A percentile compares a stretch with the other conserved stretches of the same genome.
phyloP scores from a whole-genome alignment of 2,329 filamentous ascomycete genomes.

The Fusarium nematophilum region DNA sequence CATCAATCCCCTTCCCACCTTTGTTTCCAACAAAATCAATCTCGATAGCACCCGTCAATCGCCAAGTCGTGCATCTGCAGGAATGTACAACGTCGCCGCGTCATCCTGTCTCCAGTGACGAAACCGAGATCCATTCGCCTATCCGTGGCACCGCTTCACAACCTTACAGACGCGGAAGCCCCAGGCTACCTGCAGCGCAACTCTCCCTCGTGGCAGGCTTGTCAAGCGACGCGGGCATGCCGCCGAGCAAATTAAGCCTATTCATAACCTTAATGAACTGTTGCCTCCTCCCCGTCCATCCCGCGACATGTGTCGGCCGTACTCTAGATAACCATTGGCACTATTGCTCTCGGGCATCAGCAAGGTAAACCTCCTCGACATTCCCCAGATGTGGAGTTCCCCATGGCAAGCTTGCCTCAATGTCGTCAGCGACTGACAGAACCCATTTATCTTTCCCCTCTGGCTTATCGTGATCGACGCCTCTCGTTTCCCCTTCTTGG shows the following conservation, averaged over 20 bases:
- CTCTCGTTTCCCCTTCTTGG: constrained; percentile 8
- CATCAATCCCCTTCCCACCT: too few species aligned
- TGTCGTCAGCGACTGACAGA: constrained; percentile 12
- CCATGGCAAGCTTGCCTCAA: neutral
- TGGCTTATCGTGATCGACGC: constrained; percentile 34
- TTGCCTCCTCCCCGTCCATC: too few species aligned
- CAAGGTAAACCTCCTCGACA: neutral
- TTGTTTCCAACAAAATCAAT: neutral
- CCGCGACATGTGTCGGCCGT: constrained; percentile 1
- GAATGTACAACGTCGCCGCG: constrained; percentile 37
- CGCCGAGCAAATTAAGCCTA: constrained; percentile 29
- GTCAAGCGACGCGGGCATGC: neutral
- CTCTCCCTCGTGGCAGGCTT: neutral
- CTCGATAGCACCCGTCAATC: neutral
- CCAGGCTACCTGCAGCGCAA: constrained; percentile 31
- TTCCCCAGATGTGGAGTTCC: neutral
- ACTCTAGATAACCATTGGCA: too few species aligned
- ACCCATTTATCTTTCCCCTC: neutral
- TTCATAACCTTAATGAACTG: constrained; percentile 41
- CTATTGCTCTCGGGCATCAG: too few species aligned
- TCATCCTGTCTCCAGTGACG: constrained; percentile 27
- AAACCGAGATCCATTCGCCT: too few species aligned
- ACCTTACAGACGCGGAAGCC: constrained; percentile 12
- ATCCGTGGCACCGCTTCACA: constrained; percentile 5
- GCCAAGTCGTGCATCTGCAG: constrained; percentile 15